Evolutionary conservation across 306 rosid species (phyloP).

Genomic region (Vigna reflexopilosa): DNA sequence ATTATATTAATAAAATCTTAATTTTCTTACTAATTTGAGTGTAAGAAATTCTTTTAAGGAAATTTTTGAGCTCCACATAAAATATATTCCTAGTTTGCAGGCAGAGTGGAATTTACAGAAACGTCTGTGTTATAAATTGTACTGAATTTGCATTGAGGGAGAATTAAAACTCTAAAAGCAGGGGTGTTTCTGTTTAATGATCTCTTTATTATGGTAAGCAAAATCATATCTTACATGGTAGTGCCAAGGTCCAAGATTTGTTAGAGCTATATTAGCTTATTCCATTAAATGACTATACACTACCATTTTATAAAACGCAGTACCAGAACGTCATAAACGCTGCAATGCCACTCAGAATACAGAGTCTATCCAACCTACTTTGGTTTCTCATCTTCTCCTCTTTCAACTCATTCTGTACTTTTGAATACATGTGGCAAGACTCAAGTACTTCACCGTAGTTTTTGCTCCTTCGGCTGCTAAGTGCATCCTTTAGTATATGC

Average conservation of each 20-base stretch:
- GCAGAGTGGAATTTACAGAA: background rate
- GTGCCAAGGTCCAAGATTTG: conserved; percentile 38
- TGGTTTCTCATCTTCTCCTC: conserved; percentile 84
- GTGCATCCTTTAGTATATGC: conserved; percentile 71
- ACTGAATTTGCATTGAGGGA: background rate
- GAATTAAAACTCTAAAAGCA: background rate
- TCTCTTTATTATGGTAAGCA: conserved; percentile 42
- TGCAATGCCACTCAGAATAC: conserved; percentile 52
- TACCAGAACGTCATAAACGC: conserved; percentile 54
- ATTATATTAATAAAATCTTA: no score
- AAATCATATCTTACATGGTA: conserved; percentile 45
- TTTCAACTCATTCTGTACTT: conserved; percentile 72
- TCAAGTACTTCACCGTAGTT: conserved; percentile 70
- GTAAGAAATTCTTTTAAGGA: no score
- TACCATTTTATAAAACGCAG: conserved; percentile 51
- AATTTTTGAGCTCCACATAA: no score
- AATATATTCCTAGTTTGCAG: background rate
- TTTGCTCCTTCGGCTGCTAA: conserved; percentile 71
- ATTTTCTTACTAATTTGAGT: no score
- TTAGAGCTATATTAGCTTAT: conserved; percentile 43
- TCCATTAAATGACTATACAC: conserved; percentile 33
- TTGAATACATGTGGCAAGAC: conserved; percentile 67
- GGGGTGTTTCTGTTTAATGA: background rate
- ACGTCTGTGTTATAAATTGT: background rate
- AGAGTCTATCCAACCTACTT: conserved; percentile 62